phyloP scores from a whole-genome alignment of 148 eudicot genomes.

The Gaultheria prostrata region DNA sequence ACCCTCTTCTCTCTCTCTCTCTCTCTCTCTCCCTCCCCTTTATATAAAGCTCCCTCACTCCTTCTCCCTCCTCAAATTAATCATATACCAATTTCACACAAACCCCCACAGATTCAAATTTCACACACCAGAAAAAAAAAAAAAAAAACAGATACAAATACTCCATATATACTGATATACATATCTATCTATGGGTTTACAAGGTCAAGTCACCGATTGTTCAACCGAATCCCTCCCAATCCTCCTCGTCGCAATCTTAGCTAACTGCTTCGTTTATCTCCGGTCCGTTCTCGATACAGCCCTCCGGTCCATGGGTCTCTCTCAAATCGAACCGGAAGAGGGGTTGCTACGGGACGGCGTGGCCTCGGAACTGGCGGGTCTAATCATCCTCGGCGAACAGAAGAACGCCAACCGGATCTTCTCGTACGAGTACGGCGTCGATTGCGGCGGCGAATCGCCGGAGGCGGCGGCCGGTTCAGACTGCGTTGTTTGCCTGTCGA shows the following conservation, averaged over 20 bases:
- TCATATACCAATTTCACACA: not conserved
- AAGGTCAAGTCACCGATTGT: slow-evolving; percentile 62
- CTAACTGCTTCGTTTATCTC: slow-evolving; percentile 38
- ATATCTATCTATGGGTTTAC: slow-evolving; percentile 71
- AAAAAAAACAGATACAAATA: not conserved
- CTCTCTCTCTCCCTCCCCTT: not conserved
- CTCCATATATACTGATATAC: not conserved
- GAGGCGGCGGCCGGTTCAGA: slow-evolving; percentile 10
- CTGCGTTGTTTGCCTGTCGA: slow-evolving; percentile 61
- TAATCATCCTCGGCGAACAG: slow-evolving; percentile 49
- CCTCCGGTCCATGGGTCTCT: slow-evolving; percentile 20
- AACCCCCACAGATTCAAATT: not conserved
- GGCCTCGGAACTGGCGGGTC: slow-evolving; percentile 36
- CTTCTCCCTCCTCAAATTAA: not conserved
- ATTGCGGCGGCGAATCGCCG: not conserved
- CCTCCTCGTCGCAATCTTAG: slow-evolving; percentile 42
- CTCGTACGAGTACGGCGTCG: slow-evolving; percentile 26
- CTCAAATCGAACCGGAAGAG: slow-evolving; percentile 11
- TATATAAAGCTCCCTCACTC: not conserved
- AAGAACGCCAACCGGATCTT: slow-evolving; percentile 36
- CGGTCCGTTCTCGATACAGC: slow-evolving; percentile 38
- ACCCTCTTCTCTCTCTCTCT: slow-evolving; percentile 1
- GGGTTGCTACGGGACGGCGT: slow-evolving; percentile 20
- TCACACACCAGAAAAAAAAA: not conserved
- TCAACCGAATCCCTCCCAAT: slow-evolving; percentile 62